Evolutionary conservation across 2,329 filamentous ascomycete genomes (phyloP), one percentile per base, ranked within the genome.

Genomic region (Cadophora sp.): DNA sequence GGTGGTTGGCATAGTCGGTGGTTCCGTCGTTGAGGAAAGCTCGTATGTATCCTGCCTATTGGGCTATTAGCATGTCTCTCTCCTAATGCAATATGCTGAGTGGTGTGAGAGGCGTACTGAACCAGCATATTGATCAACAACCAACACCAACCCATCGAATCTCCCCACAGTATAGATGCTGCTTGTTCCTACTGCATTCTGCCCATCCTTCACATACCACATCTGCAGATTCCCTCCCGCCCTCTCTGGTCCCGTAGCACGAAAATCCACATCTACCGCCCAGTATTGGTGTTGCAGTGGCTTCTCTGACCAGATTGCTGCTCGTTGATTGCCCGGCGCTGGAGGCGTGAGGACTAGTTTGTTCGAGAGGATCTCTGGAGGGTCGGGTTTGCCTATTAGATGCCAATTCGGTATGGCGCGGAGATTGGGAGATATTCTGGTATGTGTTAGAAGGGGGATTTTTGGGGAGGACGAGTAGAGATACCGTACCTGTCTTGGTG

Each of bases 21-120:
- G 83, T 87, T 59, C 94, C 95, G 78, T 98, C 96, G 81, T 98
- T 99, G 72, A 99, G 82, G 82, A 98, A 99, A 20, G 92, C 96
- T 67, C 96, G 87, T 71, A 99, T 84, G 80, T 91, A 94, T 72
- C 96, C 96, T 61, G 89, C 89, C 81, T 83, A 65, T 20, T 47
- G 2, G 8, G 5, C 24, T 27, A 43, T 71, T 67, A 74, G 68
- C 45, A 50, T 53, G 4, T 3, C 36, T 4, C 18, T 1, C 11
- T 60, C 11, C n/a, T 5, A 1, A 33, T 33, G 9, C 8, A 3
- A 20, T 48, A 2, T 45, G 2, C 2, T 47, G 50, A 62, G 13
- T 43, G 18, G 24, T 41, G 13, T 16, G 51, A 66, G 67, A 63
- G 27, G 6, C 78, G 36, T 78, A 84, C 84, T 66, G 83, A 82